Percentiles rank a stretch among this genome's conserved stretches.
Conservation (phyloP, 352 stramenopile species). For the Blastocystis sp. region DNA sequence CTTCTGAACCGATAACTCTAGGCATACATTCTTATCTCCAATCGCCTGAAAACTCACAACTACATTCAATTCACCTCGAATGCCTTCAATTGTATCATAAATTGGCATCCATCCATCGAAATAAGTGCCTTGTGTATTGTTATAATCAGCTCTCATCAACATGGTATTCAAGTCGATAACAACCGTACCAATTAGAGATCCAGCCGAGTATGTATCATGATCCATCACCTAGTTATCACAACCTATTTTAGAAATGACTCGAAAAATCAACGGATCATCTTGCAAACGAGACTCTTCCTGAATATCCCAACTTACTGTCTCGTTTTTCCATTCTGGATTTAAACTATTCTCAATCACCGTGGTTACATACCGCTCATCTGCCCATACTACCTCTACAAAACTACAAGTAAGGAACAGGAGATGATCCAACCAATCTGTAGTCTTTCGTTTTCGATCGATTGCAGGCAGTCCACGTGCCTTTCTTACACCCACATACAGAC, state of each 20-base stretch:
- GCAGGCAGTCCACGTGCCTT: slow-evolving; percentile 78
- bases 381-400: slow-evolving; percentile 79
- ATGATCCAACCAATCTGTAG: slow-evolving; percentile 63
- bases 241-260: slow-evolving; percentile 67
- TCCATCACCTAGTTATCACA: slow-evolving; percentile 75
- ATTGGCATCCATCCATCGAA: slow-evolving; percentile 93
- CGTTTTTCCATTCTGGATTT: slow-evolving; percentile 90
- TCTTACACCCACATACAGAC: slow-evolving; percentile 80
- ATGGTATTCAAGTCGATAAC: slow-evolving; percentile 95
- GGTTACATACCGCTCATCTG: slow-evolving; percentile 78
- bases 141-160: slow-evolving; percentile 74
- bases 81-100: slow-evolving; percentile 89
- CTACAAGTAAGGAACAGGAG: slow-evolving; percentile 5
- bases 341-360: slow-evolving; percentile 82
- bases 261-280: slow-evolving; percentile 94
- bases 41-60: slow-evolving; percentile 70
- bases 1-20: slow-evolving; percentile 90
- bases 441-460: slow-evolving; percentile 74
- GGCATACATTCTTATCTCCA: slow-evolving; percentile 53
- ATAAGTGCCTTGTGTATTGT: slow-evolving; percentile 60
- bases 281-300: slow-evolving; percentile 91
- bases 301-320: slow-evolving; percentile 92
- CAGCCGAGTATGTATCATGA: slow-evolving; percentile 83
- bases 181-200: slow-evolving; percentile 88
- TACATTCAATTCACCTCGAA: slow-evolving; percentile 86